phyloP scores from a whole-genome alignment of 1,284 basidiomycete species.

The Phaffia rhodozyma region DNA sequence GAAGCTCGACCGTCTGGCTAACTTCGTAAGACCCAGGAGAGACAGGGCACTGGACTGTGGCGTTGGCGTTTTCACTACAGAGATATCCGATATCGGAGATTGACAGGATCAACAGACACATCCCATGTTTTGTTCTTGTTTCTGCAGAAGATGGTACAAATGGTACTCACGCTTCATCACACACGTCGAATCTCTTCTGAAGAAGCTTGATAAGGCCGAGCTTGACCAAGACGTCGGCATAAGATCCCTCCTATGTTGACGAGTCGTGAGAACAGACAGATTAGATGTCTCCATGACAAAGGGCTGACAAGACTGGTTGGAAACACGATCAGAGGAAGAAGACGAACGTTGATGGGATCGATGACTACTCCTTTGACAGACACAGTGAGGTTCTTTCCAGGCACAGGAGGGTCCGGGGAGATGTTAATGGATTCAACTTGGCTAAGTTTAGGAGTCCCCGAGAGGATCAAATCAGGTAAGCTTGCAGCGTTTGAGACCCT shows the following conservation, averaged over 20 bases:
- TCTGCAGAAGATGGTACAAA: background rate
- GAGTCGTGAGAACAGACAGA: background rate
- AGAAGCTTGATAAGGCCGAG: slow-evolving; percentile 76
- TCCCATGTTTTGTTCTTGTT: background rate
- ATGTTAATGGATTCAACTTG: slow-evolving; percentile 53
- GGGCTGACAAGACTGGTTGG: background rate
- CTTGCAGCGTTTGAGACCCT: background rate
- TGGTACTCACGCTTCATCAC: slow-evolving; percentile 73
- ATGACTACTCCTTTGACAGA: slow-evolving; percentile 52
- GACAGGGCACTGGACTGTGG: slow-evolving; percentile 66
- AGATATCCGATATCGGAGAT: background rate
- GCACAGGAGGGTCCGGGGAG: slow-evolving; percentile 67
- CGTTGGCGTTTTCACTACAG: slow-evolving; percentile 49
- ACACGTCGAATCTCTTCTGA: slow-evolving; percentile 69
- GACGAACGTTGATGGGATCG: slow-evolving; percentile 52
- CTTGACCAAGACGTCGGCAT: slow-evolving; percentile 75
- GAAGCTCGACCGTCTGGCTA: slow-evolving; percentile 65
- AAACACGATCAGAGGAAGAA: background rate
- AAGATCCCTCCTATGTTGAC: slow-evolving; percentile 69
- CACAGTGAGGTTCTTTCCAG: slow-evolving; percentile 71
- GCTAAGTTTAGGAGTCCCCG: slow-evolving; percentile 23
- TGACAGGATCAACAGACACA: background rate
- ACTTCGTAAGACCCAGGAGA: slow-evolving; percentile 56
- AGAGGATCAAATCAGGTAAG: background rate
- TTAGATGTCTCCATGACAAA: background rate